A percentile compares a stretch with the other conserved stretches of the same genome.
phyloP scores from a whole-genome alignment of 371 early-diverging fungal species.

The Haplosporangium sp. region DNA sequence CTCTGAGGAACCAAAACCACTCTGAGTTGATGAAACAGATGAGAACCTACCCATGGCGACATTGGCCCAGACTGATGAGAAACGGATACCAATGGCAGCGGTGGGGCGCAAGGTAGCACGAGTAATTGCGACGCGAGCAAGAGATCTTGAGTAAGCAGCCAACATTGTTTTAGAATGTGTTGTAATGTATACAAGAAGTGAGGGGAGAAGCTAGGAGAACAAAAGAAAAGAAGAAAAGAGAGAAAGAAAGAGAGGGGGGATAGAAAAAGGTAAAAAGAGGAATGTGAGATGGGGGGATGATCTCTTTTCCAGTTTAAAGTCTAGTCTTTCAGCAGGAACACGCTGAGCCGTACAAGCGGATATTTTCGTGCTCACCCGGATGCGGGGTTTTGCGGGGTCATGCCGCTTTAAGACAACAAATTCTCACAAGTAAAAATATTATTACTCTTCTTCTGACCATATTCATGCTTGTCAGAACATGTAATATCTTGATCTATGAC shows the following conservation, averaged over 20 bases:
- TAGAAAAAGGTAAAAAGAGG: slow-evolving; percentile 11
- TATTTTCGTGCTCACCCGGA: slow-evolving; percentile 14
- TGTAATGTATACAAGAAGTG: neutral
- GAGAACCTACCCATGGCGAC: slow-evolving; percentile 76
- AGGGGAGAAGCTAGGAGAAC: slow-evolving; percentile 19
- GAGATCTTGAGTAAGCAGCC: slow-evolving; percentile 60
- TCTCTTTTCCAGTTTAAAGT: neutral
- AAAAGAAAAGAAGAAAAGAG: slow-evolving; percentile 17
- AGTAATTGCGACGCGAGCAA: slow-evolving; percentile 57
- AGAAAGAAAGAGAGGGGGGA: slow-evolving; percentile 17
- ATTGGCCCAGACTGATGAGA: slow-evolving; percentile 79
- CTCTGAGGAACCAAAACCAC: neutral
- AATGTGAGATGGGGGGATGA: neutral
- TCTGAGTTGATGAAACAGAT: neutral
- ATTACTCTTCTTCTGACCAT: neutral
- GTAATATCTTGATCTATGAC: neutral
- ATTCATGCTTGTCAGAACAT: neutral
- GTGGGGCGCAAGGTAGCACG: slow-evolving; percentile 58
- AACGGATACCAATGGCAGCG: slow-evolving; percentile 64
- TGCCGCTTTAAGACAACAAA: slow-evolving; percentile 15
- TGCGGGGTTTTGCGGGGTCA: slow-evolving; percentile 38
- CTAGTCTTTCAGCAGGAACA: neutral
- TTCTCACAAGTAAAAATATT: slow-evolving; percentile 2
- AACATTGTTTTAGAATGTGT: slow-evolving; percentile 50
- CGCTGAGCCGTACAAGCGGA: neutral